A percentile compares a stretch with the other conserved stretches of the same genome.
These are phyloP conservation scores for Macadamia integrifolia DNA, from an alignment of 164 flowering plant species.

Conservation along the genomic window DNA sequence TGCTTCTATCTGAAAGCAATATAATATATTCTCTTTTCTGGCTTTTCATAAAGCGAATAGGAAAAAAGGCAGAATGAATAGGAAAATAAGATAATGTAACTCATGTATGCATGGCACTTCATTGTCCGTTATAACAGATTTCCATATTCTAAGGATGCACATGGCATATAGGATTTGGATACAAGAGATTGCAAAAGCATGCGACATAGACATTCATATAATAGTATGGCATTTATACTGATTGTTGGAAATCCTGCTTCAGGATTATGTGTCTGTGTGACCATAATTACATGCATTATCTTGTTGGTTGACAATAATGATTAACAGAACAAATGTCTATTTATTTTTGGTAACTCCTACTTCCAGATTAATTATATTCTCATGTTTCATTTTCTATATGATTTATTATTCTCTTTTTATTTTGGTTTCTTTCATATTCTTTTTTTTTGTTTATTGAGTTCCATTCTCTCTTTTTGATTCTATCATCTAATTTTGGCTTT, in stretches of 20 bases:
- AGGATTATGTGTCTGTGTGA: neutral
- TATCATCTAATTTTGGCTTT: slow-evolving; percentile 8
- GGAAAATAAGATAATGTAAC: too few species aligned
- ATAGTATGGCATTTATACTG: too few species aligned
- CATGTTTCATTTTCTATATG: neutral
- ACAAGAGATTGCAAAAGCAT: too few species aligned
- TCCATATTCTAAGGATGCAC: neutral
- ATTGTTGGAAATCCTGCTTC: too few species aligned
- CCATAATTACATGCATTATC: neutral
- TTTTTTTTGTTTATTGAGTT: too few species aligned
- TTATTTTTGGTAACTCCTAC: neutral
- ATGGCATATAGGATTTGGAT: too few species aligned
- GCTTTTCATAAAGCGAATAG: too few species aligned
- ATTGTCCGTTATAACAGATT: neutral
- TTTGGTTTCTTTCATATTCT: too few species aligned
- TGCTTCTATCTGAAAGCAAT: too few species aligned
- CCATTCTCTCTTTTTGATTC: neutral
- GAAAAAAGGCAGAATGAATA: too few species aligned
- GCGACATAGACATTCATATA: neutral
- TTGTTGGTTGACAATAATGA: neutral
- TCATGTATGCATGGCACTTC: neutral
- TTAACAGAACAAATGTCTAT: neutral
- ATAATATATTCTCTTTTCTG: too few species aligned
- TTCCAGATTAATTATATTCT: slow-evolving; percentile 3
- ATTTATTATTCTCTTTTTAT: neutral